phyloP scores from a whole-genome alignment of 768 basidiomycete species.

The Leccinum truebloodii region DNA sequence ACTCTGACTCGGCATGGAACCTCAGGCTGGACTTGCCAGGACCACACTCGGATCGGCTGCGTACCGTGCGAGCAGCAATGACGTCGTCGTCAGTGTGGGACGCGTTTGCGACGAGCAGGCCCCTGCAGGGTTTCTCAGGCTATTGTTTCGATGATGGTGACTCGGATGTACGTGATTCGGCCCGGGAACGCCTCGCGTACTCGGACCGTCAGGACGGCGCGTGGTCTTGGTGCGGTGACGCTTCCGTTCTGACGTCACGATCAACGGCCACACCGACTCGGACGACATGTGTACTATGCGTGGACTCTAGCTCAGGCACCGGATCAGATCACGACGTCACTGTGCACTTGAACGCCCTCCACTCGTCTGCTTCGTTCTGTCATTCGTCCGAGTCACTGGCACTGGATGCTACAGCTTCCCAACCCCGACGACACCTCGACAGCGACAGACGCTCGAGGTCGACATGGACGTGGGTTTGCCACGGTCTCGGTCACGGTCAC shows the following conservation, averaged over 20 bases:
- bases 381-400: no score
- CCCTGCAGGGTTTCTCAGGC: not conserved
- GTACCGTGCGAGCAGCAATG: not conserved
- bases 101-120: not conserved
- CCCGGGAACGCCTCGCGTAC: not conserved
- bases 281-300: not conserved
- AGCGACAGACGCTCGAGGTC: not conserved
- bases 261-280: not conserved
- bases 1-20: not conserved
- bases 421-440: not conserved
- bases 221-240: not conserved
- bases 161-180: not conserved
- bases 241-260: not conserved
- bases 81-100: no score
- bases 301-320: not conserved
- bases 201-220: not conserved
- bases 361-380: not conserved
- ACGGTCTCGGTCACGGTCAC: not conserved
- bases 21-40: not conserved
- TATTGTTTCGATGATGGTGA: not conserved
- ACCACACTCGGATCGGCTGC: not conserved
- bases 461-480: not conserved
- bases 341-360: not conserved
- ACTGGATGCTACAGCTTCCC: not conserved
- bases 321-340: not conserved